These are phyloP conservation scores for Fusarium sp. DNA, from an alignment of 2,329 filamentous ascomycete species.

Conservation along the genomic window DNA sequence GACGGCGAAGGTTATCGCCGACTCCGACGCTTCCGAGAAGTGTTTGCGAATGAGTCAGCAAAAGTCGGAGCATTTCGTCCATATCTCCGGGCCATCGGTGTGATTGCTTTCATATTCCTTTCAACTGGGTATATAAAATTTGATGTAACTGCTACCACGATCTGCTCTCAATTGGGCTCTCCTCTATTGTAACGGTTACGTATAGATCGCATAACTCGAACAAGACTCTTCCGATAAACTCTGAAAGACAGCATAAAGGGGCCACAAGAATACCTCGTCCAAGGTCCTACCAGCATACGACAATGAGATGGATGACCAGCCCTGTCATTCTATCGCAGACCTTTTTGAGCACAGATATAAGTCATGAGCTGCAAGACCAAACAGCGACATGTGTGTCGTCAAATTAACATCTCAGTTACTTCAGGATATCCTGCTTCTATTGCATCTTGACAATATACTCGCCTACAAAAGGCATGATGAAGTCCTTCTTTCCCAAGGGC, in stretches of 20 bases:
- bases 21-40: slow-evolving; percentile 39
- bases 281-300: not conserved
- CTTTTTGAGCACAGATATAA: not conserved
- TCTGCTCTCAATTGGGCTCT: not conserved
- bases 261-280: not conserved
- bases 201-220: not conserved
- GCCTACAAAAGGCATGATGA: slow-evolving; percentile 45
- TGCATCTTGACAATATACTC: slow-evolving; percentile 32
- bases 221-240: not conserved
- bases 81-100: not conserved
- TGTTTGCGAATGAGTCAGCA: slow-evolving; percentile 29
- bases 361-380: not conserved
- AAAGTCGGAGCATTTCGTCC: slow-evolving; percentile 20
- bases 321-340: not conserved
- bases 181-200: not conserved
- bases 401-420: not conserved
- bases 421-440: not conserved
- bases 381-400: not conserved
- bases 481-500: slow-evolving; percentile 67
- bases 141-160: not conserved
- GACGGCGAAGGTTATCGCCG: slow-evolving; percentile 46
- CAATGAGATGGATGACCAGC: not conserved
- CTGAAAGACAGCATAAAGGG: not conserved
- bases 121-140: not conserved
- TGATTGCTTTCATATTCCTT: not conserved